Percentiles rank a stretch among this genome's conserved stretches.
phyloP scores from a whole-genome alignment of 2,329 filamentous ascomycete genomes.

The Xylariaceae sp. region DNA sequence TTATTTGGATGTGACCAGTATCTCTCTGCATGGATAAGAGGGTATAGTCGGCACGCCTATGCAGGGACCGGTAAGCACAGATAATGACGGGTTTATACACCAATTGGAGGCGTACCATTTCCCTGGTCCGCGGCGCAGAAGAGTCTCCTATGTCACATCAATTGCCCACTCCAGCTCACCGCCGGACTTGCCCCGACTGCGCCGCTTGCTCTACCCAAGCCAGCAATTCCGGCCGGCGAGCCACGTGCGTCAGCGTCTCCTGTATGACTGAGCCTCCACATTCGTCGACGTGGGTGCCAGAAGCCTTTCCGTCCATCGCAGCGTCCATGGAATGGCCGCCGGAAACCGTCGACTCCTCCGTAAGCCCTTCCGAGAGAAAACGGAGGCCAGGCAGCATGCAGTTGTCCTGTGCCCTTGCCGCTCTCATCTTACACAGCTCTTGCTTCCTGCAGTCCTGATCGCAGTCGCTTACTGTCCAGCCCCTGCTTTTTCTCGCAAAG shows the following conservation, averaged over 20 bases:
- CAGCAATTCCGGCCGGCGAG: conserved; percentile 7
- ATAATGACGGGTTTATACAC: too few relatives aligned
- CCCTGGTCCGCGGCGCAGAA: too few relatives aligned
- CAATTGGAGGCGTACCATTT: too few relatives aligned
- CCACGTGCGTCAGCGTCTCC: conserved; percentile 12
- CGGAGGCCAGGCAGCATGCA: conserved; percentile 30
- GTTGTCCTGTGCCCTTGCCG: conserved; percentile 44
- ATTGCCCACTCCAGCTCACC: too few relatives aligned
- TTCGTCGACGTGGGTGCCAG: conserved; percentile 9
- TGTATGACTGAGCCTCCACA: conserved; percentile 14
- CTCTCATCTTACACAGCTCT: conserved; percentile 47
- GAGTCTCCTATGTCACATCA: too few relatives aligned
- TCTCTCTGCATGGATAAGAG: too few relatives aligned
- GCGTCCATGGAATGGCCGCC: not conserved
- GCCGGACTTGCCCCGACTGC: too few relatives aligned
- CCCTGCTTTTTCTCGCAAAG: conserved; percentile 39
- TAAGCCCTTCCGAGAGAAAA: not conserved
- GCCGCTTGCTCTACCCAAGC: too few relatives aligned
- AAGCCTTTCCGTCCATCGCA: not conserved
- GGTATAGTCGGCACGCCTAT: too few relatives aligned
- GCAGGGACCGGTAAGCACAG: too few relatives aligned
- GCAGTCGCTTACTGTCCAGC: conserved; percentile 28
- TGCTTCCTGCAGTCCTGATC: conserved; percentile 26
- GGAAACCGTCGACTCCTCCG: not conserved
- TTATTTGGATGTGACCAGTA: too few relatives aligned